Base-by-base conservation (phyloP, 202 grass and related monocot species). In the Tripidium arundinaceum region DNA sequence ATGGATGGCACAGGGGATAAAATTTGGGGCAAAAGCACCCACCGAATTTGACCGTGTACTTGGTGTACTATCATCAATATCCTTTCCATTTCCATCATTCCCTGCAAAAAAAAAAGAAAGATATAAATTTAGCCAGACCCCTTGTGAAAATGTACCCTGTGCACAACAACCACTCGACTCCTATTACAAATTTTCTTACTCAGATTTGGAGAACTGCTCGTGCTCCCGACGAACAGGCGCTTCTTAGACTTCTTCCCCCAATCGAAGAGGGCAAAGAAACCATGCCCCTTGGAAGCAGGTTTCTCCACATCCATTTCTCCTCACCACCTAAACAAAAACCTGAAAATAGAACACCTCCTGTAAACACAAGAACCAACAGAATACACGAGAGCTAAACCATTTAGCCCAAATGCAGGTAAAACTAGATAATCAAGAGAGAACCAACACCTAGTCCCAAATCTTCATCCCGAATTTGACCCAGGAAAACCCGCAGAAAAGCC, bases 161-260 rank as follows among this genome's bases (percentile, higher is more conserved):
- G 57, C 65, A 65, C 60, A 74, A 62, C 22, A 73, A 60, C 22
- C 16, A 25, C 54, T 83, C 5, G 64, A 18, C 57, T 78, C 16
- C 7, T 27, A 79, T n/a, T 42, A 8, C 40, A 6, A 58, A 54
- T 66, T 45, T 36, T 50, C 71, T 89, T 87, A 98, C 95, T 47
- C 50, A 77, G 68, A 50, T 59, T 16, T 15, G 82, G 89, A 59
- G 68, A 83, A 76, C 39, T 62, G 39, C 68, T 66, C 11, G 78
- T 31, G 19, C 40, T 78, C 58, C 71, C 83, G 1, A 21, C 59
- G 54, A 95, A 90, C n/a, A 93, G 84, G 73, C 83, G 91, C 74
- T 90, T 88, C 72, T 85, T 90, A 7, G 92, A 87, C 61, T 95
- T 99, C 72, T 86, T 95, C 46, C 88, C 83, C 96, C 96, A 95